phyloP scores from a whole-genome alignment of 768 basidiomycete species.

The Chalciporus sphaerocephalus region DNA sequence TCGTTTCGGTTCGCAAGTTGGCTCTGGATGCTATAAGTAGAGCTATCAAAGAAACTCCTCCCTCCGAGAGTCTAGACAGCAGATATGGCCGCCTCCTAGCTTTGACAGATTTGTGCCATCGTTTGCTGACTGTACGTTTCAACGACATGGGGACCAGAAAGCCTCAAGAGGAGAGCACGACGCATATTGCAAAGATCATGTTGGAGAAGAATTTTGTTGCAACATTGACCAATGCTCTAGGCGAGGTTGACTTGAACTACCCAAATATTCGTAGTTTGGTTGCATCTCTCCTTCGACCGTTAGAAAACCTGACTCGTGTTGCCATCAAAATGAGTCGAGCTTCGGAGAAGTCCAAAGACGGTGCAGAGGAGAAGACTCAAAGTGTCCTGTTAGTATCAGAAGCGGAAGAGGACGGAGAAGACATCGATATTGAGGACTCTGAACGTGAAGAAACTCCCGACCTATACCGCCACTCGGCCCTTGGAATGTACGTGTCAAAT shows the following conservation, averaged over 20 bases:
- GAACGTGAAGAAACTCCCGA: conserved; percentile 83
- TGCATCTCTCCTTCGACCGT: conserved; percentile 80
- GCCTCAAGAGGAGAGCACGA: conserved; percentile 66
- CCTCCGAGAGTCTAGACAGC: conserved; percentile 57
- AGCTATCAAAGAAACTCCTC: conserved; percentile 73
- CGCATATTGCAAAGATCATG: conserved; percentile 96
- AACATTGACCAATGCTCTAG: conserved; percentile 78
- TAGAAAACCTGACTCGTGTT: conserved; percentile 88
- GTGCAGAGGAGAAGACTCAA: conserved; percentile 42
- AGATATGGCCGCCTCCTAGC: conserved; percentile 89
- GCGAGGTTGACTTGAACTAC: conserved; percentile 94
- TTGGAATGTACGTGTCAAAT: conserved; percentile 71
- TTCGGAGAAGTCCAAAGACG: conserved; percentile 60
- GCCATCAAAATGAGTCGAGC: conserved; percentile 97
- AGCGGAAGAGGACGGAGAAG: conserved; percentile 53
- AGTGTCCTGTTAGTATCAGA: conserved; percentile 41
- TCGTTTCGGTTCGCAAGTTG: conserved; percentile 87
- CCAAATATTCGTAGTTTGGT: conserved; percentile 85
- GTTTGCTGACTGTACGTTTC: conserved; percentile 78
- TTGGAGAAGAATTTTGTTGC: conserved; percentile 95
- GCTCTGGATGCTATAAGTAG: conserved; percentile 87
- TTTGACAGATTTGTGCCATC: conserved; percentile 81
- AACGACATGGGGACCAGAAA: conserved; percentile 47
- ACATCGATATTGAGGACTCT: conserved; percentile 51
- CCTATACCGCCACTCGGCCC: conserved; percentile 91